Base-by-base conservation (phyloP, 2,329 filamentous ascomycete species). In the Lojkania enalia region DNA sequence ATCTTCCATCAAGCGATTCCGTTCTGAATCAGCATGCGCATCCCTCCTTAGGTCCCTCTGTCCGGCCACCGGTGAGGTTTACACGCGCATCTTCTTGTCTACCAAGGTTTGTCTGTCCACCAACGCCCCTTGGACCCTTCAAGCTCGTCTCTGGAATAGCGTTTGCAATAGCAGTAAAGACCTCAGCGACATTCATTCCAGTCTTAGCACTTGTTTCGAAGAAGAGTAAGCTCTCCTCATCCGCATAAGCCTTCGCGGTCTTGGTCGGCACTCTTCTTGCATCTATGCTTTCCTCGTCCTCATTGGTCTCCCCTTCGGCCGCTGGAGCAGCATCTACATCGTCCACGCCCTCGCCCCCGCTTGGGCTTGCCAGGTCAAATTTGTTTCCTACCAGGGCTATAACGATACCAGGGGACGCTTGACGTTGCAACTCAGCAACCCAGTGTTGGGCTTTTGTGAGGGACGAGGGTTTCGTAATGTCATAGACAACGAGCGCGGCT, bases 191-290 rank as follows among this genome's bases (percentile, higher is more conserved):
- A 70, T 96, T 96, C 66, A 87, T 82, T 19, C 94, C 94, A 3
- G 90, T 94, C 84, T 99, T 99, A 36, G 94, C 94, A 69, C 89
- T 95, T 13, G 94, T 99, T 78, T 99, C 94, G 70, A 96, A 97
- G 77, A 99, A 99, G 54, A 99, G 72, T 55, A 99, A 76, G 42
- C 86, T 84, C 73, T 99, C 94, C 72, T 97, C 92, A 58, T 97
- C 91, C 5, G 94, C 94, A 72, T 97, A 99, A 43, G 84, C 77
- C 75, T 90, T 90, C 31, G 91, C 94, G 74, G 96, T 91, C 54
- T 89, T 86, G n/a, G 86, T 94, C 39, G 87, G 84, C 23, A 99
- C 84, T 74, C 96, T 95, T 60, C 94, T 81, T 41, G 88, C 89
- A 72, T 94, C 87, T 32, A 83, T 83, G 14, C 79, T 75, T 18